Percentiles rank a stretch among this genome's conserved stretches.
phyloP scores from a whole-genome alignment of 768 basidiomycete genomes.

The Tylopilus intermedius region DNA sequence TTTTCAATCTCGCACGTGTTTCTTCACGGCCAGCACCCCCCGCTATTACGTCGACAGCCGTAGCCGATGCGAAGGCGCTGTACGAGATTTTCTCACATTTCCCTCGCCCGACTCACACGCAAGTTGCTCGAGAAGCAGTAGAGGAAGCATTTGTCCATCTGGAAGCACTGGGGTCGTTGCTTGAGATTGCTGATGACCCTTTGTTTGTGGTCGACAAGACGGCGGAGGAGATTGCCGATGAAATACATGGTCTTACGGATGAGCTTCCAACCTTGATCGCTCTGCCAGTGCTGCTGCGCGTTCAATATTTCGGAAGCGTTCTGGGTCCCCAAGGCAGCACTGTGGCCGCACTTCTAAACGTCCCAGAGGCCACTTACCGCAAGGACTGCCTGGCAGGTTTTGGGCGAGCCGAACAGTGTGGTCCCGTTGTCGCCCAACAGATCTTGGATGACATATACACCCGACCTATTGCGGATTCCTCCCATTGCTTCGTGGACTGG shows the following conservation, averaged over 20 bases:
- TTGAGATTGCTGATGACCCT: conserved; percentile 46
- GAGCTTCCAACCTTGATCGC: conserved; percentile 73
- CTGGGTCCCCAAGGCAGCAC: conserved; percentile 17
- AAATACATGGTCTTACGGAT: conserved; percentile 51
- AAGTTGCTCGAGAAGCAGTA: conserved; percentile 72
- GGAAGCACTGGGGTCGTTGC: conserved; percentile 48
- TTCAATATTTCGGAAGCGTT: conserved; percentile 26
- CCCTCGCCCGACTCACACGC: conserved; percentile 54
- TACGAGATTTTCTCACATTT: conserved; percentile 55
- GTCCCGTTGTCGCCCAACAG: conserved; percentile 50
- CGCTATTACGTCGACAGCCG: conserved; percentile 37
- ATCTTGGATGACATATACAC: conserved; percentile 47
- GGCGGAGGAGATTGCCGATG: conserved; percentile 28
- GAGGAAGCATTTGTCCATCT: conserved; percentile 72
- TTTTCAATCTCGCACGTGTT: conserved; percentile 63
- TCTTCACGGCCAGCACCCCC: conserved; percentile 67
- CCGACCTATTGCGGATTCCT: conserved; percentile 30
- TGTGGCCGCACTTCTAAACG: conserved; percentile 51
- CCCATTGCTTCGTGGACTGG: conserved; percentile 39
- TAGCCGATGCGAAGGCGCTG: conserved; percentile 57
- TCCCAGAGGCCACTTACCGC: conserved; percentile 62
- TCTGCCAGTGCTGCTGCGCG: conserved; percentile 60
- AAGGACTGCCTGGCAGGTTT: conserved; percentile 69
- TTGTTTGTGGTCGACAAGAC: conserved; percentile 19
- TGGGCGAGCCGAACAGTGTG: conserved; percentile 72